Percentiles rank a stretch among this genome's conserved stretches.
These are phyloP conservation scores for Parachlorella kessleri DNA, from an alignment of 139 green algal genomes.

Conservation along the genomic window DNA sequence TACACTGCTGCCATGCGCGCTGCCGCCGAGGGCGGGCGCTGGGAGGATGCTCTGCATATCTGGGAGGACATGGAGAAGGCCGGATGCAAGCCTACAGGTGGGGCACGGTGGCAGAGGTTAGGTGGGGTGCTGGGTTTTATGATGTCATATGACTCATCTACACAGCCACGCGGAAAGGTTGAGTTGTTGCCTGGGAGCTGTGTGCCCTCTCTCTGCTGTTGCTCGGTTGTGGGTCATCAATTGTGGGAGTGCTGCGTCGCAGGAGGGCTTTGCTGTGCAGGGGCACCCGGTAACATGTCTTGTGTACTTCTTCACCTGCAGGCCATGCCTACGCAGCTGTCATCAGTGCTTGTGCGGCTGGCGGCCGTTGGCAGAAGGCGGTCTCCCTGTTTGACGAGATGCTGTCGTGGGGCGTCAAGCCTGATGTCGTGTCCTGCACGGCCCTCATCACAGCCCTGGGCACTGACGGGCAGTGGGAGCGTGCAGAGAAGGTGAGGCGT, in stretches of 20 bases:
- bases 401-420: slow-evolving; percentile 66
- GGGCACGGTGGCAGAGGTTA: neutral
- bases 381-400: slow-evolving; percentile 87
- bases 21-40: slow-evolving; percentile 73
- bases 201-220: no score
- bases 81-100: slow-evolving; percentile 60
- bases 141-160: no score
- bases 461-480: slow-evolving; percentile 76
- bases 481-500: slow-evolving; percentile 49
- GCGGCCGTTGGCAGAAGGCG: slow-evolving; percentile 72
- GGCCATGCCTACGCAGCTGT: slow-evolving; percentile 83
- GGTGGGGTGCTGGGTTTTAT: no score
- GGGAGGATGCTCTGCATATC: slow-evolving; percentile 69
- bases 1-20: slow-evolving; percentile 90
- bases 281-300: no score
- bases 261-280: no score
- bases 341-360: slow-evolving; percentile 81
- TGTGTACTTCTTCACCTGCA: no score
- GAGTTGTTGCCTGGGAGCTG: no score
- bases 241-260: no score
- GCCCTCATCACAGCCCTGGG: slow-evolving; percentile 84
- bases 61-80: slow-evolving; percentile 80
- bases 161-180: no score
- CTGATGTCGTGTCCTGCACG: slow-evolving; percentile 91
- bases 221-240: no score